phyloP scores from a whole-genome alignment of 768 basidiomycete species.

The Trametes cingulata region DNA sequence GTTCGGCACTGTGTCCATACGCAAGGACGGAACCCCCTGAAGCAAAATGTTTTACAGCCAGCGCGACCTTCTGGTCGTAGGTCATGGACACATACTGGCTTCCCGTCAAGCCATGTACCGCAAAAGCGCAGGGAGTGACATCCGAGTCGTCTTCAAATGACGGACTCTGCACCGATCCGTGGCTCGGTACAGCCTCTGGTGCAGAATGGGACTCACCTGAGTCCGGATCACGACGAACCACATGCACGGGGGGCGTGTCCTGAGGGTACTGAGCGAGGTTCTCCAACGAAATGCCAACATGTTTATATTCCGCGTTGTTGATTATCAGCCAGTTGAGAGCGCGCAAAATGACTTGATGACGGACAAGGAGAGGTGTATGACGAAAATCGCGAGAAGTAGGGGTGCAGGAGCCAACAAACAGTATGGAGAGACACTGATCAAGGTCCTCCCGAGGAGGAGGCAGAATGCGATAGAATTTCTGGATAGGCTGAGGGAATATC shows the following conservation, averaged over 20 bases:
- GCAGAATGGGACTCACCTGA: no score
- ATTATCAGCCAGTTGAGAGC: constrained; percentile 26
- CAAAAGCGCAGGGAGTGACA: not conserved
- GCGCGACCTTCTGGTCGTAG: not conserved
- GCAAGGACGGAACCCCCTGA: not conserved
- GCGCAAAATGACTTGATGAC: constrained; percentile 19
- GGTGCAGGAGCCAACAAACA: constrained; percentile 32
- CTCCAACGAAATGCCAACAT: constrained; percentile 9
- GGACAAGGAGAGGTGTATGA: constrained; percentile 25
- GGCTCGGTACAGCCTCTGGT: no score
- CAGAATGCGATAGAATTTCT: constrained; percentile 6
- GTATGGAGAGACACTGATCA: constrained; percentile 28
- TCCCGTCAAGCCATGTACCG: not conserved
- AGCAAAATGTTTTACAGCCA: not conserved
- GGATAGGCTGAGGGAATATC: constrained; percentile 16
- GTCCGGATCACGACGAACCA: no score
- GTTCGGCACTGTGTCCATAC: not conserved
- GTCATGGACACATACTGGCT: not conserved
- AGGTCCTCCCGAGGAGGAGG: constrained; percentile 20
- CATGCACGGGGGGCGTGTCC: constrained; percentile 4
- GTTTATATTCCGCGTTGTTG: constrained; percentile 20
- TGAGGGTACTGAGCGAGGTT: constrained; percentile 12
- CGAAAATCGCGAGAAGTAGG: constrained; percentile 33
- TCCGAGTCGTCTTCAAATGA: not conserved
- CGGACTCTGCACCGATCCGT: no score